Percentiles rank a stretch among this genome's conserved stretches.
These are phyloP conservation scores for Panaeolus papilionaceus DNA, from an alignment of 768 basidiomycete genomes.

Conservation along the genomic window DNA sequence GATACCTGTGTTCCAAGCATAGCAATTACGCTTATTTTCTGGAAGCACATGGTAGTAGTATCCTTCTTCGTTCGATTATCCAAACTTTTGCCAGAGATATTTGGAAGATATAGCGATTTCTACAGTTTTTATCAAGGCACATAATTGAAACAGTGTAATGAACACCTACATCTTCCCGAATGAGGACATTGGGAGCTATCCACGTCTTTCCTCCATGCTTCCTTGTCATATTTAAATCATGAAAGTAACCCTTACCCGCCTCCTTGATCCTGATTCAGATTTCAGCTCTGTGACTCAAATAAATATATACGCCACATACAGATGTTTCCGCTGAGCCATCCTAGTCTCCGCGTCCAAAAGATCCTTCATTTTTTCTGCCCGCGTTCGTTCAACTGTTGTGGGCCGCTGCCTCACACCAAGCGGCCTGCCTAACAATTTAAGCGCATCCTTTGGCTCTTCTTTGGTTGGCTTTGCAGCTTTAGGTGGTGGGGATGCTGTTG, in stretches of 20 bases:
- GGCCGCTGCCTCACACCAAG: slow-evolving; percentile 80
- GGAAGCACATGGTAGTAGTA: slow-evolving; percentile 79
- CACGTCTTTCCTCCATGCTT: slow-evolving; percentile 92
- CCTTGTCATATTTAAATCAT: slow-evolving; percentile 80
- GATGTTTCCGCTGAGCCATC: slow-evolving; percentile 71
- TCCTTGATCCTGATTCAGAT: slow-evolving; percentile 47
- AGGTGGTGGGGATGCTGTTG: background rate
- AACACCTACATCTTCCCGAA: slow-evolving; percentile 83
- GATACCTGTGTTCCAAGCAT: slow-evolving; percentile 90
- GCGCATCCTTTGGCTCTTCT: slow-evolving; percentile 26
- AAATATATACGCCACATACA: slow-evolving; percentile 40
- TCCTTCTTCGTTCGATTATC: slow-evolving; percentile 60
- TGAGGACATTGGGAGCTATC: slow-evolving; percentile 89
- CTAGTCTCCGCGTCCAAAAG: slow-evolving; percentile 74
- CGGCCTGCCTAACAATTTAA: slow-evolving; percentile 62
- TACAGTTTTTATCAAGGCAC: slow-evolving; percentile 37
- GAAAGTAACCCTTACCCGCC: slow-evolving; percentile 83
- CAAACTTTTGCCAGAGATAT: slow-evolving; percentile 78
- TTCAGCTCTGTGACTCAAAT: background rate
- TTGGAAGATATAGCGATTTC: slow-evolving; percentile 93
- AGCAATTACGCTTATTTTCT: slow-evolving; percentile 79
- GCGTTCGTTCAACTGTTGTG: slow-evolving; percentile 59
- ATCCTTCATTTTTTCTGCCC: slow-evolving; percentile 69
- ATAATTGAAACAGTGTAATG: slow-evolving; percentile 1
- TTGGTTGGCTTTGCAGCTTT: slow-evolving; percentile 16